Evolutionary conservation across 148 eudicot genomes (phyloP), one percentile per base, ranked within the genome.

Genomic region (Rhododendron williamsianum): DNA sequence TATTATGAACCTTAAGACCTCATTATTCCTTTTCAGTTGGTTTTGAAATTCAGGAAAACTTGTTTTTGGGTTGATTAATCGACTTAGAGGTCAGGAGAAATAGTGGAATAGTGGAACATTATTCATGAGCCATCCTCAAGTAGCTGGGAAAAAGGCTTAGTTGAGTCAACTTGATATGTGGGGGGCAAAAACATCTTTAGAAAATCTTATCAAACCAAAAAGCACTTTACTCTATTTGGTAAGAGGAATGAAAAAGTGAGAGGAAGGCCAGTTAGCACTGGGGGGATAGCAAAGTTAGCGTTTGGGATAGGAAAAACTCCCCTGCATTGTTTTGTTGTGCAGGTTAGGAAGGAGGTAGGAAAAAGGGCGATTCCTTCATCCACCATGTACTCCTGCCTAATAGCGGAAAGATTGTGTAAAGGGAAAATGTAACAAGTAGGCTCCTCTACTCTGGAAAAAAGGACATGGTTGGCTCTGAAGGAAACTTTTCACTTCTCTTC

Each of bases 281-380:
- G 35, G 45, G 49, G 82, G 63, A 51, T 27, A 49, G 21, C 35
- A 79, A 45, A 49, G 63, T 9, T 49, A 10, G 18, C 63, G 23
- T 79, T 25, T 52, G 38, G n/a, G 25, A 51, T 49, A 49, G 63
- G 45, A 35, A 78, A 81, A 33, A 54, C 16, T 56, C 63, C 46
- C 83, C 56, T 45, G 80, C 80, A 54, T 81, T 81, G 83, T 19
- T 51, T 54, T 67, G 15, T 81, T 81, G 69, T 13, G 69, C 15
- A 81, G 45, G 45, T 81, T 6, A 81, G 69, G 41, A 81, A 54
- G 45, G 25, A 54, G 45, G 46, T 8, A 18, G 69, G 60, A 35
- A 36, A 52, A 54, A 81, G 16, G 69, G 83, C 9, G 25, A 56
- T 54, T 33, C 38, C 16, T 33, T 54, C 27, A 80, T 27, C 82